These are phyloP conservation scores for Linderniella brevidens DNA, from an alignment of 257 asterid genomes.

Conservation along the genomic window DNA sequence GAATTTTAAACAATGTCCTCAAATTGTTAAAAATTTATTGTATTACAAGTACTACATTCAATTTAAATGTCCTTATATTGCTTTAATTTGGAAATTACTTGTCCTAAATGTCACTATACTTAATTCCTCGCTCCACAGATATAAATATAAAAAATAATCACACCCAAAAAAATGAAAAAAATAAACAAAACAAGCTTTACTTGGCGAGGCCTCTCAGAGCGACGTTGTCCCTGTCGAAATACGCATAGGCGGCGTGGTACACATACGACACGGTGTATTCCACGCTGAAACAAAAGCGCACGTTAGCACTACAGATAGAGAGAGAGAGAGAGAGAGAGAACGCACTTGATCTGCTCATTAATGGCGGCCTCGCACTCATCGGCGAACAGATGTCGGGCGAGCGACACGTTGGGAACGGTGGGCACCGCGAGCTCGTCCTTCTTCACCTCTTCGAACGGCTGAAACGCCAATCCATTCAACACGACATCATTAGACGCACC, in stretches of 20 bases:
- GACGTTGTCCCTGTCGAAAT: constrained; percentile 74
- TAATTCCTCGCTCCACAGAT: no score
- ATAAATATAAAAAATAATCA: background rate
- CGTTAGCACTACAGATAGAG: background rate
- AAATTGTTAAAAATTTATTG: no score
- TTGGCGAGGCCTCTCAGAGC: constrained; percentile 78
- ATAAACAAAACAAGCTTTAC: constrained; percentile 16
- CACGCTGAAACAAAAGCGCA: background rate
- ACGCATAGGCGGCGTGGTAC: constrained; percentile 1
- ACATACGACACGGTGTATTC: constrained; percentile 1
- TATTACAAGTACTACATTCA: no score
- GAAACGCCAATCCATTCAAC: no score
- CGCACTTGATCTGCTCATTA: constrained; percentile 5
- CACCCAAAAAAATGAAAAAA: background rate
- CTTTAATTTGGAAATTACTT: no score
- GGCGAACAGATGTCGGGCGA: constrained; percentile 48
- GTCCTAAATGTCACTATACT: no score
- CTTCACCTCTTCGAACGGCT: constrained; percentile 63
- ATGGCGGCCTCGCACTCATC: constrained; percentile 13
- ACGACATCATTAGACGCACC: no score
- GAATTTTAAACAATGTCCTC: no score
- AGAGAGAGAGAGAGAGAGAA: background rate
- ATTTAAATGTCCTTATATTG: no score
- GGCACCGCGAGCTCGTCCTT: constrained; percentile 42
- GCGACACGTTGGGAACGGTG: constrained; percentile 24